phyloP scores from a whole-genome alignment of 495 filamentous ascomycete species.

The Xylaria flabelliformis region DNA sequence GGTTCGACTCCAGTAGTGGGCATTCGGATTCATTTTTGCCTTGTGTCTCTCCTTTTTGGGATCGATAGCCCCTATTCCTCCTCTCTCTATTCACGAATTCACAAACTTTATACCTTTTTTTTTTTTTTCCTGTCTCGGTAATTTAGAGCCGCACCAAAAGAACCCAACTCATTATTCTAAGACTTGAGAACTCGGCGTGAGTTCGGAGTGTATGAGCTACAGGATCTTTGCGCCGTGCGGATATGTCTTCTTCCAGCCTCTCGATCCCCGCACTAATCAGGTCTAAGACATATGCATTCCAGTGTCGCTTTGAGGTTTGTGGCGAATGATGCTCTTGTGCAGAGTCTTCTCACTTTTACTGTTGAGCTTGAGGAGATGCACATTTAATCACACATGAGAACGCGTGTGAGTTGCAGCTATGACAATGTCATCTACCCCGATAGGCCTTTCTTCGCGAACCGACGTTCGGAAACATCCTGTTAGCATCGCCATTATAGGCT shows the following conservation, averaged over 20 bases:
- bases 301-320: background rate
- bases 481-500: constrained; percentile 57
- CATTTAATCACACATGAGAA: background rate
- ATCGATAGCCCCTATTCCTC: background rate
- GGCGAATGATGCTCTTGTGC: background rate
- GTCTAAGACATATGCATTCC: background rate
- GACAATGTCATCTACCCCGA: background rate
- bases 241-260: constrained; percentile 3
- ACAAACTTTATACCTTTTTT: background rate
- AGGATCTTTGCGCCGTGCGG: background rate
- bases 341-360: background rate
- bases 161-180: background rate
- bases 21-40: background rate
- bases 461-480: constrained; percentile 31
- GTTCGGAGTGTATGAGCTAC: background rate
- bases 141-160: too few species aligned
- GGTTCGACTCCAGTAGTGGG: constrained; percentile 28
- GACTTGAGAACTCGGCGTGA: background rate
- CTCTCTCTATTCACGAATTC: background rate
- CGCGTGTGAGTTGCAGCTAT: background rate
- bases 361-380: background rate
- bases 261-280: background rate
- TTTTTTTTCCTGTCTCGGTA: background rate
- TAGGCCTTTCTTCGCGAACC: background rate
- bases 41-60: background rate